Percentiles rank a stretch among this genome's conserved stretches.
Conservation (phyloP, 495 filamentous ascomycete genomes). For the Aspergillus sclerotioniger region DNA sequence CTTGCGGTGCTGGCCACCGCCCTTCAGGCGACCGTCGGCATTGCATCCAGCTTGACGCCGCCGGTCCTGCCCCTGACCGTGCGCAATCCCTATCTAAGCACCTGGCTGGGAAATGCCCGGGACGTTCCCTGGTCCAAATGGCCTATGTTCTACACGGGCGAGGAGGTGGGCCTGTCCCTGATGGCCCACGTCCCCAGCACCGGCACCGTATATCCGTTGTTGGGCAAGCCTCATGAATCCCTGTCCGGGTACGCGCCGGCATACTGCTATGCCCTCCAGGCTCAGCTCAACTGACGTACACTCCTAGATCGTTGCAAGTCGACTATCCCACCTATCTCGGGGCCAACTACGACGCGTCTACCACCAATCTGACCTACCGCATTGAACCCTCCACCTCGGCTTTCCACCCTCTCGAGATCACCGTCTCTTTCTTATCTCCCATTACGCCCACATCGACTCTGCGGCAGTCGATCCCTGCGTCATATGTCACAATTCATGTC, state of each 20-base stretch:
- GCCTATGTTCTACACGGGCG: constrained; percentile 94
- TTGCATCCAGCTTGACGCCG: constrained; percentile 59
- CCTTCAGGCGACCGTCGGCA: constrained; percentile 34
- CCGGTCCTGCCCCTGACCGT: constrained; percentile 86
- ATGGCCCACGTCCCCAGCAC: constrained; percentile 73
- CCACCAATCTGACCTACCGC: constrained; percentile 84
- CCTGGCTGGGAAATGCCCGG: constrained; percentile 78
- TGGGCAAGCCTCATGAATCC: constrained; percentile 85
- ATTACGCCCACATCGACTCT: constrained; percentile 91
- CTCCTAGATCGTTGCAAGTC: constrained; percentile 37
- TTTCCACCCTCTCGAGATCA: constrained; percentile 53
- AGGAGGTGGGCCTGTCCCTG: constrained; percentile 77
- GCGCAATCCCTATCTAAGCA: constrained; percentile 87
- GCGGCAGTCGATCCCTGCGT: constrained; percentile 85
- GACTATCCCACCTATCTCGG: constrained; percentile 73
- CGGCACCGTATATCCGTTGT: constrained; percentile 74
- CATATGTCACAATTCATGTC: constrained; percentile 76
- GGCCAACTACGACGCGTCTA: constrained; percentile 84
- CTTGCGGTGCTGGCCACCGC: constrained; percentile 34
- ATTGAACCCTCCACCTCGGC: constrained; percentile 46
- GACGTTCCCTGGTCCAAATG: constrained; percentile 85
- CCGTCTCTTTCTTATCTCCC: constrained; percentile 85
- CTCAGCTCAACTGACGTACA: background rate
- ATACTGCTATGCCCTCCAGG: background rate
- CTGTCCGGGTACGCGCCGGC: constrained; percentile 47